Evolutionary conservation across 306 rosid species (phyloP).

Genomic region (Casuarina glauca): DNA sequence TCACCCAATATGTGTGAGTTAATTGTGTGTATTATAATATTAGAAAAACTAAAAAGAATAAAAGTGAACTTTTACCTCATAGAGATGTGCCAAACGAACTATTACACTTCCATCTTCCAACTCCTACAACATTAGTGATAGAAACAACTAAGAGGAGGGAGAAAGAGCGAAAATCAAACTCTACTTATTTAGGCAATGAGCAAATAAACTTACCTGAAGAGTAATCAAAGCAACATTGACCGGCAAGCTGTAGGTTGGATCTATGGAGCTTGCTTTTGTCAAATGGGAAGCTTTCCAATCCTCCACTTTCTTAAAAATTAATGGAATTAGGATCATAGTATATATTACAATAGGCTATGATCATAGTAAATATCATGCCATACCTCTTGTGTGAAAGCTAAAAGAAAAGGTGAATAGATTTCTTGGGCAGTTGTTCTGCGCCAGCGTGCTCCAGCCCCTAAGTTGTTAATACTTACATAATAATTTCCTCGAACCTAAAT

Average conservation of each 20-base stretch:
- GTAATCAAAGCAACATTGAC: conserved; percentile 79
- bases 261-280: conserved; percentile 52
- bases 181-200: background rate
- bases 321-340: conserved; percentile 10
- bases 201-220: conserved; percentile 59
- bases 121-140: conserved; percentile 47
- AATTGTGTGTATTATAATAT: too few relatives aligned
- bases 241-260: conserved; percentile 70
- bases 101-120: conserved; percentile 71
- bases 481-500: conserved; percentile 70
- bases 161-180: background rate
- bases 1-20: too few relatives aligned
- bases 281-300: conserved; percentile 66
- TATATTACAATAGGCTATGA: background rate
- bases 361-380: conserved; percentile 2
- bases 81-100: conserved; percentile 89
- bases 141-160: conserved; percentile 3
- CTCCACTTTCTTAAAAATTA: conserved; percentile 47
- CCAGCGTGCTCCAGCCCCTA: conserved; percentile 69
- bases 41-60: too few relatives aligned
- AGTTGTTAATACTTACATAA: conserved; percentile 45
- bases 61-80: conserved; percentile 55
- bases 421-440: conserved; percentile 77
- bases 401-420: conserved; percentile 64
- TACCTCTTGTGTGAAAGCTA: conserved; percentile 73